Percentiles rank a stretch among this genome's conserved stretches.
phyloP scores from a whole-genome alignment of 2,329 filamentous ascomycete genomes.

The Aspergillus jensenii region DNA sequence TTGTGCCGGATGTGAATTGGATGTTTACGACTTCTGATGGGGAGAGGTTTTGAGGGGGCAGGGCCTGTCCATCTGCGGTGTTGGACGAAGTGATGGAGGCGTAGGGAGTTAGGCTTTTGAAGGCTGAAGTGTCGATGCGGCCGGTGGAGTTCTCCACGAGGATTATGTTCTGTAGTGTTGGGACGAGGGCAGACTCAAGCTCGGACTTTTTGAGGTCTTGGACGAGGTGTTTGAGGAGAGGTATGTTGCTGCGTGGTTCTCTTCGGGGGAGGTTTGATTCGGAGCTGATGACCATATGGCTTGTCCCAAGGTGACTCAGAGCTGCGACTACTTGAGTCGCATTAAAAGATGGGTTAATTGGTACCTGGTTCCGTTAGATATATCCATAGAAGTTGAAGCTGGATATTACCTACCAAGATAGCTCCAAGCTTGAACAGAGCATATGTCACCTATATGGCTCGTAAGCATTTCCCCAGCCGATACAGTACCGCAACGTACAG shows the following conservation, averaged over 20 bases:
- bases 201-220: conserved; percentile 46
- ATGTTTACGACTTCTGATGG: conserved; percentile 82
- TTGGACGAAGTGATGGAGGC: conserved; percentile 46
- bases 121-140: conserved; percentile 47
- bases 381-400: neutral
- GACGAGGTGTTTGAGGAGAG: conserved; percentile 56
- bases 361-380: conserved; percentile 54
- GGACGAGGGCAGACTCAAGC: conserved; percentile 59
- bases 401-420: conserved; percentile 61
- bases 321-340: conserved; percentile 74
- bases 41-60: conserved; percentile 52
- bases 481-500: conserved; percentile 49
- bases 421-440: conserved; percentile 93
- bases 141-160: conserved; percentile 74
- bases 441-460: conserved; percentile 60
- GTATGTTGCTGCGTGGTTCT: conserved; percentile 58
- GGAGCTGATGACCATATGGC: conserved; percentile 77
- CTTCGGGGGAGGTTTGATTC: conserved; percentile 79
- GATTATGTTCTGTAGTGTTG: conserved; percentile 69
- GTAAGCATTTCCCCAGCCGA: conserved; percentile 11
- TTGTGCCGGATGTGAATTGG: conserved; percentile 97
- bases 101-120: conserved; percentile 49
- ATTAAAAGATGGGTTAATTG: conserved; percentile 88
- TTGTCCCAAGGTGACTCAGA: conserved; percentile 69
- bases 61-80: conserved; percentile 35